Percentiles rank a stretch among this genome's conserved stretches.
phyloP scores from a whole-genome alignment of 768 basidiomycete species.

The Pilatotrama ljubarskyi region DNA sequence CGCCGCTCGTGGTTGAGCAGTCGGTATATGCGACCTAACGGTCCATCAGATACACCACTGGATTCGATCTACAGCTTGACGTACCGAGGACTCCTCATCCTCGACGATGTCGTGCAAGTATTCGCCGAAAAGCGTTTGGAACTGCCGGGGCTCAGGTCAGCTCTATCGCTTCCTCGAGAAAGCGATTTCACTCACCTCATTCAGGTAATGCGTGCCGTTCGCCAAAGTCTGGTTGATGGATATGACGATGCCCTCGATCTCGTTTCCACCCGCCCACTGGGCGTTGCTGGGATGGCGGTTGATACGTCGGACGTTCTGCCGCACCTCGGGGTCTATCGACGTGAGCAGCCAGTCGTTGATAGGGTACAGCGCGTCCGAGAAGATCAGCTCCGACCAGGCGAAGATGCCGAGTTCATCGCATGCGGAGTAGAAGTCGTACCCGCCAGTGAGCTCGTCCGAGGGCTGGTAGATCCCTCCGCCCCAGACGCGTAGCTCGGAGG shows the following conservation, averaged over 20 bases:
- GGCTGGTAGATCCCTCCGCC: slow-evolving; percentile 48
- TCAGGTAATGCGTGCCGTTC: slow-evolving; percentile 49
- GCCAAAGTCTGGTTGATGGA: slow-evolving; percentile 35
- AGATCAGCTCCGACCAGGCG: slow-evolving; percentile 63
- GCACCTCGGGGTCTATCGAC: slow-evolving; percentile 53
- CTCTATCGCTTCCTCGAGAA: too few relatives aligned
- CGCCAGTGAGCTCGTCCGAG: slow-evolving; percentile 39
- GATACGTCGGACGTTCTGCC: slow-evolving; percentile 55
- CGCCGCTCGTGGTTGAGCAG: slow-evolving; percentile 58
- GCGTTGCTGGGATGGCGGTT: slow-evolving; percentile 58
- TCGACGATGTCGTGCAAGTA: slow-evolving; percentile 49
- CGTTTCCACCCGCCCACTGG: slow-evolving; percentile 64
- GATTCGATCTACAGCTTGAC: not conserved
- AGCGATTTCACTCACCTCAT: slow-evolving; percentile 42
- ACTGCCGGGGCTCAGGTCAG: slow-evolving; percentile 33
- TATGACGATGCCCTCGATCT: slow-evolving; percentile 56
- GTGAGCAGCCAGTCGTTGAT: slow-evolving; percentile 55
- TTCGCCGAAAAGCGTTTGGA: slow-evolving; percentile 51
- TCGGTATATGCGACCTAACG: slow-evolving; percentile 56
- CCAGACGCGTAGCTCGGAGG: slow-evolving; percentile 53
- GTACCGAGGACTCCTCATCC: slow-evolving; percentile 51
- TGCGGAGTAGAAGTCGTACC: slow-evolving; percentile 55
- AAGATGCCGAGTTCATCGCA: slow-evolving; percentile 63
- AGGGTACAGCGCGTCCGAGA: slow-evolving; percentile 57
- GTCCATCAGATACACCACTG: not conserved